Base-by-base conservation (phyloP, 2,329 filamentous ascomycete genomes). In the Aspergillus transmontanensis region DNA sequence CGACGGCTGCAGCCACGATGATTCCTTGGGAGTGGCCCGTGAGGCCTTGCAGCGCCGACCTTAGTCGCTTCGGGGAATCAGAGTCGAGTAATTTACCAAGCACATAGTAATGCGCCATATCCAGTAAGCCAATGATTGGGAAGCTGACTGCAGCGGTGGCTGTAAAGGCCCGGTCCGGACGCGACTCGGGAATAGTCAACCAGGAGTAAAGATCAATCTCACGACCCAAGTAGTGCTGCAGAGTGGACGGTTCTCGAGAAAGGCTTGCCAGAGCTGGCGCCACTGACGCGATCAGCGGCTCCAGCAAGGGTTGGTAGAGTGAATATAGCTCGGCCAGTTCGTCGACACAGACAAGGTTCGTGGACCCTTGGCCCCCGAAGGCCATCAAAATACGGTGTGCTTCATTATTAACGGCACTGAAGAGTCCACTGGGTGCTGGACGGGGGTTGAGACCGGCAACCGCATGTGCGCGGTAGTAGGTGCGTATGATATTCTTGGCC, bases 11-110 rank as follows among this genome's bases (percentile, higher is more conserved):
- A 1, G 78, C 77, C 12, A 76, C 70, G 28, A 79, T 70, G 19
- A 79, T 69, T 23, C 78, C 78, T 55, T 80, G 78, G 3, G 75
- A 78, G 58, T 79, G 78, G 4, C 78, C 78, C 7, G 55, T 56
- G 14, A 55, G 54, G 9, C 63, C 63, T 2, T 34, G 32, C 1
- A 65, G 41, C 4, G 28, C 26, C 0, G 45, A 45, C 2, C 53
- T 53, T 11, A 63, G 26, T 41, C 63, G 43, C 0, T 46, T 50
- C 1, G 63, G 63, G 7, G 48, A 41, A 2, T 51, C 39, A 0
- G 39, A 12, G 14, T 41, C 16, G 11, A 65, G 39, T 1, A 41
- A 28, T 2, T 48, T 28, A 16, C 60, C 57, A 14, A 58, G 21
- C 2, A 65, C 14, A 12, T 46, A 55, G 19, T 56, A 65, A 7